A percentile compares a stretch with the other conserved stretches of the same genome.
phyloP scores from a whole-genome alignment of 2,329 filamentous ascomycete genomes.

The Pseudogymnoascus sp. region DNA sequence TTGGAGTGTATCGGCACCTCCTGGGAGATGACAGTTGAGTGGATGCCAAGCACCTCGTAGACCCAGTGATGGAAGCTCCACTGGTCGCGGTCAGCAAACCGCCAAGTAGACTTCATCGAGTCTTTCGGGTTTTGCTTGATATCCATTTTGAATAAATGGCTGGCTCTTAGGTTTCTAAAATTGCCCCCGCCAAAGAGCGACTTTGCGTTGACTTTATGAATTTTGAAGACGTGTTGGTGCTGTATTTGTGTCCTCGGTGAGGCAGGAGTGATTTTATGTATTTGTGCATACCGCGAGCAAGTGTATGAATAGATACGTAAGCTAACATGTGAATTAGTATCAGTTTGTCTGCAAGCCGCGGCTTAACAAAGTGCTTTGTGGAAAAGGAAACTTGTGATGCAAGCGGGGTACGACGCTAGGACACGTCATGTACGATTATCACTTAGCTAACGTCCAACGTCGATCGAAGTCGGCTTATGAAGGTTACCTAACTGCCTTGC shows the following conservation, averaged over 20 bases:
- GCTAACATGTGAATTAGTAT: background rate
- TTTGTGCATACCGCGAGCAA: background rate
- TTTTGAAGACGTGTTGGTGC: no score
- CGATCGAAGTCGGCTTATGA: background rate
- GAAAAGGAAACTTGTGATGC: background rate
- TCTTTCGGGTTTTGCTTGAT: slow-evolving; percentile 12
- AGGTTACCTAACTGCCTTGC: background rate
- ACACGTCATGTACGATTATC: background rate
- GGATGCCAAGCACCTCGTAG: slow-evolving; percentile 12
- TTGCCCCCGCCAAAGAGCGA: background rate
- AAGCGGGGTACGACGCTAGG: background rate
- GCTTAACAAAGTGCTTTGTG: background rate
- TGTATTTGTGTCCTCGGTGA: no score
- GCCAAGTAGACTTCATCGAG: slow-evolving; percentile 17
- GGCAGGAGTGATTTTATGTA: background rate
- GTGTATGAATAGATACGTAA: background rate
- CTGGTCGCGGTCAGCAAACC: slow-evolving; percentile 1
- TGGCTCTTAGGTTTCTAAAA: background rate
- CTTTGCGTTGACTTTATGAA: background rate
- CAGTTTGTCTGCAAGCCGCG: background rate
- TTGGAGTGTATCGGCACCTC: slow-evolving; percentile 28
- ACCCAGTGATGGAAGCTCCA: slow-evolving; percentile 11
- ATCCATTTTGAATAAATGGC: background rate
- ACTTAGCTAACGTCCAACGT: background rate
- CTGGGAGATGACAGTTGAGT: slow-evolving; percentile 12